A percentile compares a stretch with the other conserved stretches of the same genome.
Conservation (phyloP, 2,329 filamentous ascomycete species). For the Sclerotinia trifoliorum region DNA sequence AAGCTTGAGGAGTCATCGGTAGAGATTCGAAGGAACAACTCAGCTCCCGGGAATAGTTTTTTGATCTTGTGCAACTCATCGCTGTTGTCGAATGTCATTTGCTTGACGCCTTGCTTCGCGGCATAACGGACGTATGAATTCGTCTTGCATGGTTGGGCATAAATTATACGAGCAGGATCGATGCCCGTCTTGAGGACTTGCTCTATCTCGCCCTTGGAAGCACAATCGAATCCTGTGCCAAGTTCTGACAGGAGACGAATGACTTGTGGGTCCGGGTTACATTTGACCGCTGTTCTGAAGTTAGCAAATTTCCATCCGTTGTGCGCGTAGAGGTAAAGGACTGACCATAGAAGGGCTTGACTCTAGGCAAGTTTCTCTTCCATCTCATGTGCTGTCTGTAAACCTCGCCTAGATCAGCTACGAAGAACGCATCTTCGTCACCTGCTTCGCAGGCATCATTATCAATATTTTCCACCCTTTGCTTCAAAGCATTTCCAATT, state of each 20-base stretch:
- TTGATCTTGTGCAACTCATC: constrained; percentile 99
- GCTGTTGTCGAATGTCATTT: constrained; percentile 99
- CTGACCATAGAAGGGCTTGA: constrained; percentile 95
- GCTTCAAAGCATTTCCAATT: constrained; percentile 83
- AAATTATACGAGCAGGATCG: constrained; percentile 90
- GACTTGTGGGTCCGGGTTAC: constrained; percentile 91
- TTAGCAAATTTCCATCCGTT: constrained; percentile 25
- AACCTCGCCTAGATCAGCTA: constrained; percentile 95
- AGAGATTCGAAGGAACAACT: constrained; percentile 90
- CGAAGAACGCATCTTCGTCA: constrained; percentile 97
- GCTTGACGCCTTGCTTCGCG: constrained; percentile 77
- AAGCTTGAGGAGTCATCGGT: constrained; percentile 95
- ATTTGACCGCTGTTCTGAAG: constrained; percentile 77
- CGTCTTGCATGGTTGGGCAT: constrained; percentile 99
- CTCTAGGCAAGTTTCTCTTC: constrained; percentile 89
- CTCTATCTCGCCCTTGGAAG: constrained; percentile 96
- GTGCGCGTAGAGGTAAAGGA: constrained; percentile 20
- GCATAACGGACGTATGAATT: constrained; percentile 96
- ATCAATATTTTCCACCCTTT: constrained; percentile 80
- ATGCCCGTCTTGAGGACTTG: constrained; percentile 81
- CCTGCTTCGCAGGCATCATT: constrained; percentile 84
- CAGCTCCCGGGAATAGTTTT: constrained; percentile 81
- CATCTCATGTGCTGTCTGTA: constrained; percentile 98
- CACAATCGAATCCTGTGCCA: constrained; percentile 96
- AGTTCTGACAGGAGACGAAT: constrained; percentile 83